Conservation (phyloP, 768 basidiomycete genomes). For the Boletus sp. region DNA sequence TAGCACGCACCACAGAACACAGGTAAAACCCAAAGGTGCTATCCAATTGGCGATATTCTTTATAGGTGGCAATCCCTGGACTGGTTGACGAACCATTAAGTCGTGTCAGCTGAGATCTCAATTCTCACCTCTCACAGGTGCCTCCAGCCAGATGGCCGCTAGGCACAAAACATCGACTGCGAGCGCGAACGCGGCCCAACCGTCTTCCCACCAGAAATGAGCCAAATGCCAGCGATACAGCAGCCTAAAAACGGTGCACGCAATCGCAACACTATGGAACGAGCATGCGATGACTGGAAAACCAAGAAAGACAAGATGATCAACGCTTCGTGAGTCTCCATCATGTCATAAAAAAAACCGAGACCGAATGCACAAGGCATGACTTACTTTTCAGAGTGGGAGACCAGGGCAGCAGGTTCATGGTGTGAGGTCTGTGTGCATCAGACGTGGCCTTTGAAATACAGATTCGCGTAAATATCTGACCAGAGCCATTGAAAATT, state of each 20-base stretch:
- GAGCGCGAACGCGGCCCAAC: constrained; percentile 24
- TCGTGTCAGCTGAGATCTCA: too few species aligned
- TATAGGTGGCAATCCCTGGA: background rate
- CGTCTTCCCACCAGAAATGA: constrained; percentile 33
- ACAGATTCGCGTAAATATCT: too few species aligned
- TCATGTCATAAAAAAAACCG: background rate
- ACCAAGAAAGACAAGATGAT: background rate
- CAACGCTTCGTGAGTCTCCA: background rate
- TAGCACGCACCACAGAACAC: constrained; percentile 21
- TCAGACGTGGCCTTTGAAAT: too few species aligned
- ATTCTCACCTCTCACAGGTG: constrained; percentile 1
- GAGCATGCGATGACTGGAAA: constrained; percentile 13
- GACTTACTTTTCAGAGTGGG: constrained; percentile 15
- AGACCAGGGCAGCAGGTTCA: constrained; percentile 8
- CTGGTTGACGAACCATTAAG: background rate
- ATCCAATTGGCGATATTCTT: constrained; percentile 13
- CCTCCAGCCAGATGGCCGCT: constrained; percentile 4
- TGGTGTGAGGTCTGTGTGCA: too few species aligned
- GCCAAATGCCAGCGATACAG: constrained; percentile 17
- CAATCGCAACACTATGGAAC: constrained; percentile 24
- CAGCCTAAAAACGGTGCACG: constrained; percentile 25
- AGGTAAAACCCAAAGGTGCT: constrained; percentile 10
- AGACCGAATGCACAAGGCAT: background rate
- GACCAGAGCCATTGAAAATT: too few species aligned
- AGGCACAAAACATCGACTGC: constrained; percentile 16